These are phyloP conservation scores for Orbilia brochopaga DNA, from an alignment of 2,329 filamentous ascomycete genomes.

Conservation along the genomic window DNA sequence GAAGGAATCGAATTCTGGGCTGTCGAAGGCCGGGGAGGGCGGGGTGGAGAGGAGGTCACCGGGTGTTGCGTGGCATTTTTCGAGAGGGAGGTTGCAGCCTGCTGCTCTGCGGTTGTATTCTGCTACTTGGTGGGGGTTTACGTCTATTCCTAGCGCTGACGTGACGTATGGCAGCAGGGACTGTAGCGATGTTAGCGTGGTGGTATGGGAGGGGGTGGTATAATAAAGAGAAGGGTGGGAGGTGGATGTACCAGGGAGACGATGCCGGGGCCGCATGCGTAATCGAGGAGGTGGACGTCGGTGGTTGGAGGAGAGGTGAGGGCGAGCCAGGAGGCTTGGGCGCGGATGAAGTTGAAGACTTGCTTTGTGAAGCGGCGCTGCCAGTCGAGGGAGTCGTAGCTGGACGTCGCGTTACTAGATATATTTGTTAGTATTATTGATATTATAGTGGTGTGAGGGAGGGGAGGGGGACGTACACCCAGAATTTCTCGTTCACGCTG, in stretches of 20 bases:
- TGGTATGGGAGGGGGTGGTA: neutral
- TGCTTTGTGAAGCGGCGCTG: conserved; percentile 32
- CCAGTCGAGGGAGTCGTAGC: conserved; percentile 49
- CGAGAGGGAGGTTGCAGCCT: conserved; percentile 13
- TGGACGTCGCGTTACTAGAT: conserved; percentile 30
- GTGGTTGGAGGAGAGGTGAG: conserved; percentile 29
- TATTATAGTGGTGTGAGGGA: neutral
- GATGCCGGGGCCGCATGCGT: conserved; percentile 41
- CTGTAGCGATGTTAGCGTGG: neutral
- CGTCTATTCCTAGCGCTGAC: conserved; percentile 26
- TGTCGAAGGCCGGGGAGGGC: conserved; percentile 6
- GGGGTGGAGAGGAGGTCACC: conserved; percentile 22
- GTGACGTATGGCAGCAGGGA: conserved; percentile 36
- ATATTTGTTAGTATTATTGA: conserved; percentile 7
- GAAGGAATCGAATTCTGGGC: conserved; percentile 26
- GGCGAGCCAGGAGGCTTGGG: conserved; percentile 23
- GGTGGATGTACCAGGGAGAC: conserved; percentile 28
- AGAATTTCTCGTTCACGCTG: conserved; percentile 29
- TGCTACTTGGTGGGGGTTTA: conserved; percentile 39
- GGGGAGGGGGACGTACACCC: conserved; percentile 24
- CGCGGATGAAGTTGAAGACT: conserved; percentile 28
- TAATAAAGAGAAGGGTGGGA: neutral
- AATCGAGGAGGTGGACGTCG: conserved; percentile 33
- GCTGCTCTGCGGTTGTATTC: conserved; percentile 44
- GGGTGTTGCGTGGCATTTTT: conserved; percentile 19